Evolutionary conservation across 345 rosid genomes (phyloP), one percentile per base, ranked within the genome.

Genomic region (Pistacia vera): DNA sequence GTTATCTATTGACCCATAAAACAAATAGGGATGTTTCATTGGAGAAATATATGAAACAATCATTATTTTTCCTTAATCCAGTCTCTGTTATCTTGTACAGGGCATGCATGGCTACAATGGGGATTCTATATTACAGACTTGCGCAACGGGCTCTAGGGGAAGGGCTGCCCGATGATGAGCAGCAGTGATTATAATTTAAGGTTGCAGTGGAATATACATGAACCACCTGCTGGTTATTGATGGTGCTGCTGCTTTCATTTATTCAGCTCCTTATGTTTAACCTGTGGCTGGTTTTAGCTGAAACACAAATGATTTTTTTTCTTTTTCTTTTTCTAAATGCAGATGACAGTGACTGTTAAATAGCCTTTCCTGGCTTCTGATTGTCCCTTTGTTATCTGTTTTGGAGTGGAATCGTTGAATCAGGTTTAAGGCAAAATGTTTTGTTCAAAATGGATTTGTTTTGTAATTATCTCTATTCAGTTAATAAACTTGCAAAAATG

Each of bases 41-140:
- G 16, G 25, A 59, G 56, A 46, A 55, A n/a, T 18, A n/a, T 46
- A 14, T 14, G 12, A 41, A 22, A 44, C 8, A 8, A 12, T 25
- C 2, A 9, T 22, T 55, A 54, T 30, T 25, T 30, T 77, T 35
- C 25, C 70, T 70, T 77, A 18, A 74, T 25, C 9, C 11, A 8
- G 4, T 65, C 1, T 66, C 0, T 78, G 18, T 48, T 10, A 60
- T 71, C 25, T 54, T 73, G 18, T 75, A 22, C 25, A 97, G 99
- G 94, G 99, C 99, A 4, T 97, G 99, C 81, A 85, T 97, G 91
- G 95, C 99, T 11, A 94, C 99, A 10, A 97, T 97, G 98, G 97
- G 95, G 74, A 86, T 97, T 78, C 87, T 97, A 70, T 97, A 97
- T 78, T 94, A 92, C 90, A 91, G 97, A 88, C 87, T 97, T 35